phyloP scores from a whole-genome alignment of 2,329 filamentous ascomycete genomes.

The Fusarium continuum region DNA sequence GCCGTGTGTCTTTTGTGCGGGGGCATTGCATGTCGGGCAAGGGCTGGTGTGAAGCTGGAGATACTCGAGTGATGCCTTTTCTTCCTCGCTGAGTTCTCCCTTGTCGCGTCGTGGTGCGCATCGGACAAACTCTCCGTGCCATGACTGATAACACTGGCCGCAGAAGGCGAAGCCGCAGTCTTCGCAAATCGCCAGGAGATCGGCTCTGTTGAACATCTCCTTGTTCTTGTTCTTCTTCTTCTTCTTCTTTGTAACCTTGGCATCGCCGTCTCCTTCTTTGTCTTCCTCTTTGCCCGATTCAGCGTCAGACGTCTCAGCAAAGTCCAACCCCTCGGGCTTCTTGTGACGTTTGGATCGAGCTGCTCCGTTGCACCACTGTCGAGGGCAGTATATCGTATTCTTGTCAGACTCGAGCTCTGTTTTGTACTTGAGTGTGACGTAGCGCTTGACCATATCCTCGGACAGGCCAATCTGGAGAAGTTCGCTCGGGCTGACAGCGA shows the following conservation, averaged over 20 bases:
- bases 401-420: conserved; percentile 91
- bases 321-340: conserved; percentile 73
- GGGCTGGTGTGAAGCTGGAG: conserved; percentile 82
- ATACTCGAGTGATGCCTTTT: conserved; percentile 87
- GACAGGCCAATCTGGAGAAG: conserved; percentile 79
- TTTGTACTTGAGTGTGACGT: conserved; percentile 91
- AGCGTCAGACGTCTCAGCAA: conserved; percentile 64
- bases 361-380: conserved; percentile 90
- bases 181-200: conserved; percentile 84
- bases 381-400: conserved; percentile 90
- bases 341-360: conserved; percentile 79
- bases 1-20: conserved; percentile 88
- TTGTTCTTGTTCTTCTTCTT: conserved; percentile 35
- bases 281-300: conserved; percentile 59
- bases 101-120: conserved; percentile 73
- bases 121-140: conserved; percentile 87
- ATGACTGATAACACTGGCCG: conserved; percentile 72
- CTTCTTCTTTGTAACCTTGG: too few species aligned
- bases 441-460: conserved; percentile 80
- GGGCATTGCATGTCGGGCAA: conserved; percentile 87
- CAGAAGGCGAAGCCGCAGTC: conserved; percentile 94
- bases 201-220: conserved; percentile 57
- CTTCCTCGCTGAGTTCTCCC: conserved; percentile 81
- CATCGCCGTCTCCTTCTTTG: conserved; percentile 38
- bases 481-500: conserved; percentile 81